These are phyloP conservation scores for Basipetospora chlamydospora DNA, from an alignment of 2,329 filamentous ascomycete genomes.

Conservation along the genomic window DNA sequence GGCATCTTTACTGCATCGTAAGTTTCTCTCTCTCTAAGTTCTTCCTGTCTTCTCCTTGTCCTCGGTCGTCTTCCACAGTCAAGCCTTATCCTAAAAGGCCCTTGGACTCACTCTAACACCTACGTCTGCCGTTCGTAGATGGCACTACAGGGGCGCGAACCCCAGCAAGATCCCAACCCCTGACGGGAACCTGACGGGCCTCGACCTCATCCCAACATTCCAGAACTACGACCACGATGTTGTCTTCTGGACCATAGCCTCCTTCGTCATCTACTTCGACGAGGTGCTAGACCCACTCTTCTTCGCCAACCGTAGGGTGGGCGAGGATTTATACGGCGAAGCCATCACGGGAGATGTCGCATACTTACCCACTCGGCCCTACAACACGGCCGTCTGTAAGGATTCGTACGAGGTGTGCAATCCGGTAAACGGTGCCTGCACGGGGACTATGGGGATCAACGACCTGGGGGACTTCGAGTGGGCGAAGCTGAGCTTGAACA, in stretches of 20 bases:
- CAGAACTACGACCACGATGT: background rate
- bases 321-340: background rate
- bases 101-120: too few relatives aligned
- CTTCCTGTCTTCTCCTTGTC: too few relatives aligned
- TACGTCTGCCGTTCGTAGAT: background rate
- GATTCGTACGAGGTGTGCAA: background rate
- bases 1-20: background rate
- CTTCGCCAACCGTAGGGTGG: background rate
- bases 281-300: background rate
- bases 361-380: background rate
- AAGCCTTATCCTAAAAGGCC: too few relatives aligned
- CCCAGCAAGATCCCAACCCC: too few relatives aligned
- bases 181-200: too few relatives aligned
- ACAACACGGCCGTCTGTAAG: background rate
- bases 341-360: background rate
- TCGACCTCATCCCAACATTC: slow-evolving; percentile 1
- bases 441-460: background rate
- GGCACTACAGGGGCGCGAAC: too few relatives aligned
- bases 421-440: background rate
- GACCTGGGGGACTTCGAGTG: background rate
- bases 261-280: background rate
- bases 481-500: background rate
- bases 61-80: too few relatives aligned
- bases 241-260: background rate
- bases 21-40: background rate